phyloP scores from a whole-genome alignment of 1,284 basidiomycete species.

The Austroboletus olivaceoglutinosus region DNA sequence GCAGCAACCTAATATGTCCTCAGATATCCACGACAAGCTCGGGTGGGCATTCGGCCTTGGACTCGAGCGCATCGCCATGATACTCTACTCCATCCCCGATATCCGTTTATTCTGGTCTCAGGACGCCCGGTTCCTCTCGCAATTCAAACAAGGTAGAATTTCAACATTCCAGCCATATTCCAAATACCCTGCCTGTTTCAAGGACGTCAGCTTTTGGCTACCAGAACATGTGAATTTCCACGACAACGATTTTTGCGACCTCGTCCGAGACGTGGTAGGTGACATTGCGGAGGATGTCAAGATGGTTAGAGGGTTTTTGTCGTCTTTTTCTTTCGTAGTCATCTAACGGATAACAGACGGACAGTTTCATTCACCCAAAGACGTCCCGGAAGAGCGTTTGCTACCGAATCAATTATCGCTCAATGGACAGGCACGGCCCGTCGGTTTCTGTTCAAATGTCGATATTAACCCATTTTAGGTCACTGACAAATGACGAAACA shows the following conservation, averaged over 20 bases:
- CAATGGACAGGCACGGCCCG: constrained; percentile 81
- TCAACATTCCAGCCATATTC: constrained; percentile 85
- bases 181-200: constrained; percentile 85
- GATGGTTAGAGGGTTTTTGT: constrained; percentile 50
- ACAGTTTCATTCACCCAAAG: constrained; percentile 91
- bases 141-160: constrained; percentile 80
- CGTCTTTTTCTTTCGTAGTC: neutral
- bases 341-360: constrained; percentile 59
- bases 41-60: constrained; percentile 99
- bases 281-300: constrained; percentile 92
- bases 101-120: constrained; percentile 99
- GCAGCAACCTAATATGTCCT: constrained; percentile 10
- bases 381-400: constrained; percentile 79
- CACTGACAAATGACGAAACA: constrained; percentile 87
- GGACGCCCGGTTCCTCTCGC: constrained; percentile 84
- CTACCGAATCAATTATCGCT: constrained; percentile 93
- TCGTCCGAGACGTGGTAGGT: constrained; percentile 88
- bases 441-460: neutral
- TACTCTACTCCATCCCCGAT: constrained; percentile 95
- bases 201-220: constrained; percentile 92
- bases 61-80: constrained; percentile 97
- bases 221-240: constrained; percentile 60
- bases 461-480: constrained; percentile 44
- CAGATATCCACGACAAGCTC: constrained; percentile 79
- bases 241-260: constrained; percentile 96